These are phyloP conservation scores for Williopsis jadinii DNA, from an alignment of 1,139 yeast species.

Conservation along the genomic window DNA sequence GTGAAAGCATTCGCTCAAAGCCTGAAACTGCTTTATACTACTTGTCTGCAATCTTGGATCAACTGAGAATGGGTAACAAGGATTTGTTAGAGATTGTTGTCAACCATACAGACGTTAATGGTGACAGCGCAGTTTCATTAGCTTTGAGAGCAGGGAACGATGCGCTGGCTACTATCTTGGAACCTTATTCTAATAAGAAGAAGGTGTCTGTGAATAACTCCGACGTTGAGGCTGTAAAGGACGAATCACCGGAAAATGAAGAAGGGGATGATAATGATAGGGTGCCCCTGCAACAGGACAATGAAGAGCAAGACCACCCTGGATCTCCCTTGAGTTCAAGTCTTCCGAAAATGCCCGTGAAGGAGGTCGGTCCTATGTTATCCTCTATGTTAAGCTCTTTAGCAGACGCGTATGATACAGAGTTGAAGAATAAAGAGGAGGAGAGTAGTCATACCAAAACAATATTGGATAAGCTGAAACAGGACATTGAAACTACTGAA, in stretches of 20 bases:
- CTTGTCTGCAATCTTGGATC: slow-evolving; percentile 29
- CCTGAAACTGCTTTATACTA: slow-evolving; percentile 33
- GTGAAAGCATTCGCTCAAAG: slow-evolving; percentile 52
- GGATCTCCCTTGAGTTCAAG: slow-evolving; percentile 1
- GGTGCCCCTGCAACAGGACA: background rate
- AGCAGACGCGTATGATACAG: slow-evolving; percentile 35
- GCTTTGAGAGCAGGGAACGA: slow-evolving; percentile 36
- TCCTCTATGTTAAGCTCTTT: slow-evolving; percentile 34
- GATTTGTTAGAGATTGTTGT: slow-evolving; percentile 54
- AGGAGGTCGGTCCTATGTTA: slow-evolving; percentile 22
- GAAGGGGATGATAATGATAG: slow-evolving; percentile 1
- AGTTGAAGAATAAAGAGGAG: slow-evolving; percentile 32
- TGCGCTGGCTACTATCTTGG: slow-evolving; percentile 33
- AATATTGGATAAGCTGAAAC: slow-evolving; percentile 14
- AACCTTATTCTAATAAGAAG: slow-evolving; percentile 25
- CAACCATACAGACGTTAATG: slow-evolving; percentile 62
- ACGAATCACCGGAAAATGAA: background rate
- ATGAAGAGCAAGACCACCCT: background rate
- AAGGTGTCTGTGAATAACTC: background rate
- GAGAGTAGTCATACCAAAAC: slow-evolving; percentile 24
- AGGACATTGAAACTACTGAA: slow-evolving; percentile 20
- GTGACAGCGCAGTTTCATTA: slow-evolving; percentile 63
- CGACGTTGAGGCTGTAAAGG: background rate
- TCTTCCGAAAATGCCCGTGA: slow-evolving; percentile 17
- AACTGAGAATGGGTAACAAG: slow-evolving; percentile 28